Conservation (phyloP, 2,329 filamentous ascomycete species). For the Hymenoscyphus infarciens region DNA sequence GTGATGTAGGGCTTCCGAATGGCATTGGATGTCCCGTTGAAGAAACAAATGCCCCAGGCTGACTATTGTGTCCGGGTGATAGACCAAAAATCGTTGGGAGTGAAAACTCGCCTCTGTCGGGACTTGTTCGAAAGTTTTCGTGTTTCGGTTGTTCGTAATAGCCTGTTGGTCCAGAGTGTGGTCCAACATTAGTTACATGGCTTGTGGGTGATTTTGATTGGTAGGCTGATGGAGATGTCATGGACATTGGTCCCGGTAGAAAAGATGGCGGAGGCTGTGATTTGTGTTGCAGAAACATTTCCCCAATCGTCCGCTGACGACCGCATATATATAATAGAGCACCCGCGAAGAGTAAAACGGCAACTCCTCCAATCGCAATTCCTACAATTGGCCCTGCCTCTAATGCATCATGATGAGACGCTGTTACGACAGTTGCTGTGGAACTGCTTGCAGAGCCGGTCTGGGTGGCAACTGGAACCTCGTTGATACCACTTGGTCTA, state of each 20-base stretch:
- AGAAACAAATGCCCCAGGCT: neutral
- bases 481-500: slow-evolving; percentile 11
- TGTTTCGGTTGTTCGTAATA: neutral
- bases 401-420: slow-evolving; percentile 9
- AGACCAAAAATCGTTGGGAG: slow-evolving; percentile 1
- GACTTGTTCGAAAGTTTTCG: neutral
- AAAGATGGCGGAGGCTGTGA: neutral
- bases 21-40: slow-evolving; percentile 10
- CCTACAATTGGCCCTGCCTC: slow-evolving; percentile 28
- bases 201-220: neutral
- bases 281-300: slow-evolving; percentile 20
- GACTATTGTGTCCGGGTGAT: neutral
- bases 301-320: slow-evolving; percentile 25
- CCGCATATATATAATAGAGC: slow-evolving; percentile 27
- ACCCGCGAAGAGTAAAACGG: slow-evolving; percentile 21
- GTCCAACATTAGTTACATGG: neutral
- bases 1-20: slow-evolving; percentile 12
- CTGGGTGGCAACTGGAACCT: slow-evolving; percentile 16
- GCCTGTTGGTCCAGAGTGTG: neutral
- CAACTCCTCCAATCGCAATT: slow-evolving; percentile 25
- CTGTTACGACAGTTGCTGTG: slow-evolving; percentile 5
- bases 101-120: slow-evolving; percentile 14
- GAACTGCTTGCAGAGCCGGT: slow-evolving; percentile 5
- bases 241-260: neutral
- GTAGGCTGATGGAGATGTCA: slow-evolving; percentile 17